Evolutionary conservation across 2,329 filamentous ascomycete species (phyloP), one percentile per base, ranked within the genome.

Genomic region (Arthrobotrys sinensis): DNA sequence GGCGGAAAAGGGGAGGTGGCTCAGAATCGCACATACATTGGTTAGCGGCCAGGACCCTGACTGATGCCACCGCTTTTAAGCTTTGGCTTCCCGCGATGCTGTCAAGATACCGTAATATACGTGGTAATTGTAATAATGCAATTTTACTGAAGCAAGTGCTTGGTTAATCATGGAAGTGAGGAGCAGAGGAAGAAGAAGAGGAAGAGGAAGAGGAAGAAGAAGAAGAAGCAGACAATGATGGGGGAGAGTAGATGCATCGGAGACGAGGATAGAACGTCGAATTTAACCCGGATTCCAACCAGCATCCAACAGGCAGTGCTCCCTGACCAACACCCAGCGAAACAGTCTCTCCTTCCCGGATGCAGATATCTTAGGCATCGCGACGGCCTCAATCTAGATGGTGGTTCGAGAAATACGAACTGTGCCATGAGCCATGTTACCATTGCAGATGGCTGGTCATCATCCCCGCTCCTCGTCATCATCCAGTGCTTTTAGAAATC

Each of bases 1-100:
- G 68, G 68, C 19, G 66, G 53, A 60, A 67, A 53, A 10, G 43
- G 62, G 32, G 43, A 32, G 48, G 32, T 21, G 43, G 62, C 62
- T 34, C 32, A 21, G 50, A 53, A 12, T 32, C 28, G 40, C 40
- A 45, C 40, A 14, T 45, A 45, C 40, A 8, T 32, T n/a, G 52
- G 52, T 12, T 45, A 45, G 40, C 52, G 52, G 52, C 52, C 7
- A 28, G 46, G 46, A 28, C 46, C 46, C 46, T 50, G 46, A 50
- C 16, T 8, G 45, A 43, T 43, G 43, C 43, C 43, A 46, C 46
- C 10, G 46, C 16, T 53, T 57, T 57, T 57, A 38, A 57, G 52
- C 52, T 57, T 57, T 57, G 28, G 28, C 32, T 57, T 36, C 32
- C 32, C 28, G 50, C 50, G 24, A 21, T 24, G 45, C 45, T 48